Evolutionary conservation across 1,284 basidiomycete genomes (phyloP).

Genomic region (Sanghuangporus sanghuang): DNA sequence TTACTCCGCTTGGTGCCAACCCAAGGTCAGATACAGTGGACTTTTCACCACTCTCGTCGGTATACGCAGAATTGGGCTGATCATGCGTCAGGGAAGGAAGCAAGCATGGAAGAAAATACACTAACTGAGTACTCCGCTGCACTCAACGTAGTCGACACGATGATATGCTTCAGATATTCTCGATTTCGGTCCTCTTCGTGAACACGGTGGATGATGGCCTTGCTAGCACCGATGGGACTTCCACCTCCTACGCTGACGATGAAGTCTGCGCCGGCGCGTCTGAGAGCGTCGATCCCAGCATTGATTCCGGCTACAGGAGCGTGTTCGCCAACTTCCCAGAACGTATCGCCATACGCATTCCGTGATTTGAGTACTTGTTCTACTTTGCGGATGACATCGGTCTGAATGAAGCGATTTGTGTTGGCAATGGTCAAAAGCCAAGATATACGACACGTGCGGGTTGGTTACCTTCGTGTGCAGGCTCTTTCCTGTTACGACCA

Average conservation of each 20-base stretch:
- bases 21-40: conserved; percentile 45
- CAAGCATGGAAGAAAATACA: not conserved
- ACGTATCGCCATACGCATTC: conserved; percentile 59
- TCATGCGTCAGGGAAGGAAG: not conserved
- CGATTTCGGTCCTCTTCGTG: conserved; percentile 40
- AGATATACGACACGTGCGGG: conserved; percentile 1
- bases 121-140: conserved; percentile 72
- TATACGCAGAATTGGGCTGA: conserved; percentile 57
- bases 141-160: conserved; percentile 78
- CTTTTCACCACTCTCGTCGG: conserved; percentile 69
- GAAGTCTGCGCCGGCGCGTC: conserved; percentile 53
- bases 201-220: conserved; percentile 62
- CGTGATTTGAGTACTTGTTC: conserved; percentile 51
- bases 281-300: conserved; percentile 55
- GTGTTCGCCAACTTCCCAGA: conserved; percentile 74
- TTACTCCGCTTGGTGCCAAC: conserved; percentile 64
- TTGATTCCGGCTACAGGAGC: conserved; percentile 66
- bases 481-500: conserved; percentile 68
- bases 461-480: conserved; percentile 53
- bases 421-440: not conserved
- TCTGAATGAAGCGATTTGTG: conserved; percentile 33
- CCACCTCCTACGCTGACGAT: conserved; percentile 76
- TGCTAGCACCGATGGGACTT: conserved; percentile 74
- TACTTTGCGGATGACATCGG: conserved; percentile 56
- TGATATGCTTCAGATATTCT: conserved; percentile 48